Evolutionary conservation across 441 rosid genomes (phyloP), one percentile per base, ranked within the genome.

Genomic region (Mallotus repandus): DNA sequence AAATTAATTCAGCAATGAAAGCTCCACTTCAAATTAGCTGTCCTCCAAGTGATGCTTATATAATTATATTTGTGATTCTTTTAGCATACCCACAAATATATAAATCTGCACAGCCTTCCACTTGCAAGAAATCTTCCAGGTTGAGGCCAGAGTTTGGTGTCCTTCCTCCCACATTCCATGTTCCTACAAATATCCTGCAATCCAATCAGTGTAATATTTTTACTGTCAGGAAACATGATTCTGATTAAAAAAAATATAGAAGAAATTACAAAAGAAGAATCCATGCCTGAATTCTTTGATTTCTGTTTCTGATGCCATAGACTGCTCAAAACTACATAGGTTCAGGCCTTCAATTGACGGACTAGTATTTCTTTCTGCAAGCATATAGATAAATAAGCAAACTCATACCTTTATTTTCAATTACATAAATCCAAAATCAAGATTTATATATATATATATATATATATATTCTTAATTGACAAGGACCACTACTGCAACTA

Each of bases 151-250:
- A 77, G 65, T 75, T 83, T 15, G 99, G 99, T 48, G 97, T 71
- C 81, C 79, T 91, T 50, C 99, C 99, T 76, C 94, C 99, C 25
- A 95, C 97, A 72, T 95, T 95, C 99, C 99, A 92, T n/a, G 99
- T 95, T 46, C 94, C 91, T 16, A 82, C 85, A 81, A 85, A 89
- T 64, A 95, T 82, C 86, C 99, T 94, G 86, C 77, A 75, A 74
- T 66, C 49, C 72, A 49, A 75, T 46, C 68, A 74, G 12, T 9
- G 13, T 49, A 2, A 63, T 50, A 49, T 46, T 74, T 43, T 25
- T 35, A 18, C 60, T 68, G 48, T 81, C 62, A 79, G 41, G 25
- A 45, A 69, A 25, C n/a, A 56, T 56, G 72, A 68, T 5, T 59
- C 54, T 45, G n/a, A 14, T 45, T 13, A 49, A 49, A 49, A 9